Evolutionary conservation across 2,329 filamentous ascomycete species (phyloP), one percentile per base, ranked within the genome.

Genomic region (Polychaeton citri): DNA sequence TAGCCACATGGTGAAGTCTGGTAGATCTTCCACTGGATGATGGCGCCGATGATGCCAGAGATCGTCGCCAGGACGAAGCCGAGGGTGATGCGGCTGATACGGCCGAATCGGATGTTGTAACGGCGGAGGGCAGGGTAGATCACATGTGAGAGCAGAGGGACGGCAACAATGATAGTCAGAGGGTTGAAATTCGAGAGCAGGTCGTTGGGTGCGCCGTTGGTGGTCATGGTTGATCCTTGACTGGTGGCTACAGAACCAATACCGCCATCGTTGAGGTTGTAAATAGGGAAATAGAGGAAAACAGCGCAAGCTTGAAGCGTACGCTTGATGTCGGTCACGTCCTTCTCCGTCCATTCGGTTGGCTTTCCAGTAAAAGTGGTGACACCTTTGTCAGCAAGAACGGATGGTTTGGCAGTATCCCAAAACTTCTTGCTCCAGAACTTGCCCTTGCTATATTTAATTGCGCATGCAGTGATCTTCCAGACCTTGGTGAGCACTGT

Each of bases 301-400:
- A 82, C 75, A 45, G 75, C 72, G 62, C 79, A 84, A 15, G 79
- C 80, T 52, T 64, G 47, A 16, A 75, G 52, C 2, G 71, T 70
- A 15, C 76, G 74, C 59, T 76, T 77, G 32, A 85, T 62, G 50
- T 84, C 79, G 3, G 81, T 76, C 26, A 84, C 64, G 43, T 83
- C 83, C 46, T 69, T 65, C 47, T 82, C 76, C 34, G 78, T 69
- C 75, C 78, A 84, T 1, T 64, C 34, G 9, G 47, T 37, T 6
- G 43, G 34, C 31, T 47, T 44, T 15, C 37, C 33, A 18, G 36
- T 34, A 32, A 41, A 44, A 4, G 39, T 39, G 2, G 41, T 42
- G 15, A 45, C 18, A 4, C 47, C 44, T 16, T 40, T 37, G n/a
- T 34, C 39, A 4, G 43, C 40, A 5, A 52, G 40, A 15, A 37